Evolutionary conservation across 306 rosid genomes (phyloP), one percentile per base, ranked within the genome.

Genomic region (Hippophae tibetana): DNA sequence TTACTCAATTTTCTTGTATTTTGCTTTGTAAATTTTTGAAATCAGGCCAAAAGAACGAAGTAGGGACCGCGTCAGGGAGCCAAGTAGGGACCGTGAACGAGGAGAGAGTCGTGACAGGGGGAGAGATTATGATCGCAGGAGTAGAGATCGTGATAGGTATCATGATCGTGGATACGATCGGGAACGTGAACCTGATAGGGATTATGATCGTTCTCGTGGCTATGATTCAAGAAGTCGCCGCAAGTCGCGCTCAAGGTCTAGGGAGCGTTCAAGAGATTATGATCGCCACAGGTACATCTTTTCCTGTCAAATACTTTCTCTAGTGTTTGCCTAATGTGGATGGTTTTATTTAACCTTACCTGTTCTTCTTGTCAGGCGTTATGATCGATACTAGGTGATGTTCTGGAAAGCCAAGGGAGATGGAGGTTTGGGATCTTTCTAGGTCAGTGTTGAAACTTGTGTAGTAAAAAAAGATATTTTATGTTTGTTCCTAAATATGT

Each of bases 71-170:
- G 89, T 88, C 55, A 75, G 88, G 70, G 96, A 85, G 66, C 48
- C 95, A 0, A 88, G 97, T 68, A 82, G 71, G 79, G 99, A 93
- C 59, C 73, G 79, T 42, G 94, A 88, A 56, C 81, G 60, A 10
- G 88, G 78, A 45, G 90, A 70, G 47, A 84, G 90, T 62, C 97
- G 79, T 47, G 97, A 89, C 52, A 76, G 76, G 25, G 94, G 82
- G 43, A 80, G 99, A 68, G 95, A 82, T 65, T 12, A 68, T 45
- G 97, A 86, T 69, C 89, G 79, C 5, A 80, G 89, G 80, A 84
- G 97, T 73, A 84, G 94, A 58, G 99, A 93, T 67, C 90, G 82
- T 42, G 96, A 89, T 53, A 80, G 97, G 77, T 31, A 93, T 69
- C 13, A 86, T 70, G 97, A 92, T 53, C 88, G 95, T 26, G 86